Conservation (phyloP, 2,329 filamentous ascomycete species). For the Microthyrium microscopicum region DNA sequence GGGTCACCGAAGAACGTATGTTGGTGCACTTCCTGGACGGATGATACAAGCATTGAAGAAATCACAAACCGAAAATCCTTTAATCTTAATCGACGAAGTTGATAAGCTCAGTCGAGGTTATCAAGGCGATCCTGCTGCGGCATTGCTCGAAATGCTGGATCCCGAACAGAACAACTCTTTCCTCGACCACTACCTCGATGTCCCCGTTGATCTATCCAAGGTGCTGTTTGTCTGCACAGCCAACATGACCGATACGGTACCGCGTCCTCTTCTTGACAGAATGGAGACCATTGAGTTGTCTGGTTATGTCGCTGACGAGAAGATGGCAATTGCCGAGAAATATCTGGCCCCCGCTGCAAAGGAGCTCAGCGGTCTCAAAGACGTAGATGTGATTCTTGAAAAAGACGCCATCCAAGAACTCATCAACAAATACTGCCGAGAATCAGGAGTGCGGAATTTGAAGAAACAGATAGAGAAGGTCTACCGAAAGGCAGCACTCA, state of each 20-base stretch:
- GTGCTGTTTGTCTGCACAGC: conserved; percentile 97
- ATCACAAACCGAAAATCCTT: conserved; percentile 93
- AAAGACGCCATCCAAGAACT: conserved; percentile 85
- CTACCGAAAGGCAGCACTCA: conserved; percentile 89
- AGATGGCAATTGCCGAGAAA: conserved; percentile 91
- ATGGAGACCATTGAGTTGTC: conserved; percentile 97
- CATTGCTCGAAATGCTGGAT: conserved; percentile 81
- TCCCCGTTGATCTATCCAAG: conserved; percentile 92
- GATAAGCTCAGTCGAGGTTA: conserved; percentile 97
- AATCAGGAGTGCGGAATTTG: conserved; percentile 89
- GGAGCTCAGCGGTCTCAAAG: conserved; percentile 75
- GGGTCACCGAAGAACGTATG: conserved; percentile 88
- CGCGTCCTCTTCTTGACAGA: conserved; percentile 77
- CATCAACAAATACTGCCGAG: conserved; percentile 96
- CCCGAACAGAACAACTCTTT: conserved; percentile 97
- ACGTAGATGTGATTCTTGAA: conserved; percentile 75
- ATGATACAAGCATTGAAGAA: conserved; percentile 99
- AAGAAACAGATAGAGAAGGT: conserved; percentile 99
- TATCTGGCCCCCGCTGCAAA: conserved; percentile 92
- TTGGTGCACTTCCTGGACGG: conserved; percentile 83
- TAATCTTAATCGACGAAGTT: conserved; percentile 92
- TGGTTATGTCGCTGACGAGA: conserved; percentile 93
- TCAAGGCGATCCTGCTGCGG: conserved; percentile 90
- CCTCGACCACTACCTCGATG: conserved; percentile 96
- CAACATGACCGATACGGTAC: conserved; percentile 97